phyloP scores from a whole-genome alignment of 1,139 yeast species.

The Pichia sp. region DNA sequence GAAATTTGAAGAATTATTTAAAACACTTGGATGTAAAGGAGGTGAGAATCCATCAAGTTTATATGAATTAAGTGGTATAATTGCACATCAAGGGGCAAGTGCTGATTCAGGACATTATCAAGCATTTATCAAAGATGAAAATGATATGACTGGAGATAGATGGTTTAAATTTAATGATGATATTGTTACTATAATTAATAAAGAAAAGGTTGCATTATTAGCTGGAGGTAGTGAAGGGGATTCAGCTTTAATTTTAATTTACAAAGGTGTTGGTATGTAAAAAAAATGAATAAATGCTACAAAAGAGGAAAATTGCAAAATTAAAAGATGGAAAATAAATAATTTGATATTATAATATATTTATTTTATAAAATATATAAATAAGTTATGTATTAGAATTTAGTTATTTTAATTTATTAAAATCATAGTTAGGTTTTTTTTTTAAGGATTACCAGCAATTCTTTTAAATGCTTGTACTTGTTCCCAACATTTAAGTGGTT shows the following conservation, averaged over 20 bases:
- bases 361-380: neutral
- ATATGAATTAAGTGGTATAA: constrained; percentile 74
- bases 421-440: no score
- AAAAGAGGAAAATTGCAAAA: no score
- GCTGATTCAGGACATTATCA: constrained; percentile 98
- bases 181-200: constrained; percentile 69
- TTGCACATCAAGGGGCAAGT: constrained; percentile 91
- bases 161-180: constrained; percentile 98
- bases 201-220: constrained; percentile 72
- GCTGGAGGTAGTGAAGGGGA: constrained; percentile 99
- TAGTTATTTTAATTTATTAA: no score
- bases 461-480: constrained; percentile 71
- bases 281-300: neutral
- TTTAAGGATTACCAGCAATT: constrained; percentile 30
- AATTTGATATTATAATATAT: neutral
- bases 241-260: constrained; percentile 81
- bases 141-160: constrained; percentile 55
- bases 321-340: neutral
- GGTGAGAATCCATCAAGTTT: constrained; percentile 86
- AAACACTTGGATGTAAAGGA: constrained; percentile 33
- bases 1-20: constrained; percentile 40
- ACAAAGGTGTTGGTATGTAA: constrained; percentile 63
- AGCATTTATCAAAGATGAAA: constrained; percentile 70
- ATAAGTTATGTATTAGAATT: neutral
- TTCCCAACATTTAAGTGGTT: constrained; percentile 83